Percentiles rank a stretch among this genome's conserved stretches.
Evolutionary conservation across 768 basidiomycete species (phyloP).

Genomic region (Boletus huronensis): DNA sequence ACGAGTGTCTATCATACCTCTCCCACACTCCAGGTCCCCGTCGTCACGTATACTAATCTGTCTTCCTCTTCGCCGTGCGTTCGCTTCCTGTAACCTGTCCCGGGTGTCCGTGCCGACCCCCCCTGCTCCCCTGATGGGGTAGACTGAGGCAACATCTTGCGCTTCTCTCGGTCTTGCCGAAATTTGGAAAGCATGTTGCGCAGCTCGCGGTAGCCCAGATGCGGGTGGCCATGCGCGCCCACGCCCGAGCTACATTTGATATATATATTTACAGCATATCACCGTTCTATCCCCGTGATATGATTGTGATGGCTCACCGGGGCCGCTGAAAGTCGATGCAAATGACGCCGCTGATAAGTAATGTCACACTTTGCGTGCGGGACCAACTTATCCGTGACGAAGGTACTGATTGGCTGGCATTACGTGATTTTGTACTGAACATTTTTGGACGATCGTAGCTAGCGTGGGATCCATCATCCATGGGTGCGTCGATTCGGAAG

Average conservation of each 20-base stretch:
- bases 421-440: too few relatives aligned
- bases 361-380: too few relatives aligned
- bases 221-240: constrained; percentile 24
- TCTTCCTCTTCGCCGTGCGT: constrained; percentile 49
- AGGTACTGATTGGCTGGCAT: too few relatives aligned
- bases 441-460: too few relatives aligned
- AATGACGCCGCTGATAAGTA: not conserved
- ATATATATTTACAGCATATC: too few relatives aligned
- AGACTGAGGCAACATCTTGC: constrained; percentile 52
- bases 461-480: too few relatives aligned
- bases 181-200: constrained; percentile 91
- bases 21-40: constrained; percentile 64
- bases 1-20: constrained; percentile 64
- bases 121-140: constrained; percentile 36
- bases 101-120: constrained; percentile 39
- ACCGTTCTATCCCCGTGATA: too few relatives aligned
- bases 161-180: constrained; percentile 84
- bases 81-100: too few relatives aligned
- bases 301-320: too few relatives aligned
- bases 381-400: too few relatives aligned
- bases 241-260: too few relatives aligned
- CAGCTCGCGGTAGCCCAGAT: constrained; percentile 96
- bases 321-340: not conserved
- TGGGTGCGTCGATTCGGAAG: too few relatives aligned
- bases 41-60: constrained; percentile 58